Evolutionary conservation across 768 basidiomycete species (phyloP), one percentile per base, ranked within the genome.

Genomic region (Tylopilus vinaceipallidus): DNA sequence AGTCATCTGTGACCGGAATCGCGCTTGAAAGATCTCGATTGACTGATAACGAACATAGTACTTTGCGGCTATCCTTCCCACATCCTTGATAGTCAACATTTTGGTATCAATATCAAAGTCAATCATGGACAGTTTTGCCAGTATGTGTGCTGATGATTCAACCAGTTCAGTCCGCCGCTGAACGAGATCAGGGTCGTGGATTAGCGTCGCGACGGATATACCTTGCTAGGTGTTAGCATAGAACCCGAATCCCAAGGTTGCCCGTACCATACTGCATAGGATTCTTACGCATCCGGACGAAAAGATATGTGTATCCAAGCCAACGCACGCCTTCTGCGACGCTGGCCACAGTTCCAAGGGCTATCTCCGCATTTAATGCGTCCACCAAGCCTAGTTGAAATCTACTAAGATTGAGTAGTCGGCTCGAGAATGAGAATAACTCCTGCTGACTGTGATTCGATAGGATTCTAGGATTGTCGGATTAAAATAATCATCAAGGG

Each of bases 301-400:
- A 93, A 26, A 98, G 80, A 65, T 98, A 99, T 2, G 97, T 98
- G 65, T 97, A 99, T 14, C 95, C 91, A 35, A 99, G 73, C 97
- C 97, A 99, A 54, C 84, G 84, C 13, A 95, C 83, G 7, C 84
- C 97, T 63, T 99, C 97, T 49, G 75, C 72, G 32, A 86, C 79
- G 58, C 82, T 95, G 1, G 91, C 79, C 22, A 99, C 95, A 1
- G 97, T 98, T 3, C 97, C 95, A 0, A 99, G 79, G 9, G 94
- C 77, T 45, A 99, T 88, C 64, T 99, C 97, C 2, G 94, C 97
- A 63, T 98, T 99, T 57, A 99, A 74, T 2, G 95, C 77, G 62
- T 99, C 94, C 38, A 88, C 75, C 70, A 98, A 83, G 1, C 97
- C 95, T 26, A 76, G 75, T 33, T 78, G 80, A 68, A 99, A 98